phyloP scores from a whole-genome alignment of 225 moss, liverwort and hornwort species.

The Ulota crispa region DNA sequence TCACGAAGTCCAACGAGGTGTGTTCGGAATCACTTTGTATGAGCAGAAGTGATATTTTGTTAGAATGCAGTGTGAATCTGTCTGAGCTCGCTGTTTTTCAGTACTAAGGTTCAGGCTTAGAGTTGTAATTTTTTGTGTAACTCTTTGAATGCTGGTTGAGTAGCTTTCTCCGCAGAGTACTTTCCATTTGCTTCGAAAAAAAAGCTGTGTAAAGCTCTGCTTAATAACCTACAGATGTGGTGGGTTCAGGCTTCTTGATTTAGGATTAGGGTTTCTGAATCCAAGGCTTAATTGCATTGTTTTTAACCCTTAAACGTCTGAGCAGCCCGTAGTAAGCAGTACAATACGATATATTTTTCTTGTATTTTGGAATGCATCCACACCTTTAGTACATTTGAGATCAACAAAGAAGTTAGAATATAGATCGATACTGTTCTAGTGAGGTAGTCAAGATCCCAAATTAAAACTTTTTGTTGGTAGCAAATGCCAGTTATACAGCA shows the following conservation, averaged over 20 bases:
- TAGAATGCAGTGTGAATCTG: neutral
- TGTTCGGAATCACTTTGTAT: neutral
- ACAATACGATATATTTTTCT: no score
- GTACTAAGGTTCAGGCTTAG: neutral
- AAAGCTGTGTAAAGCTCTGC: neutral
- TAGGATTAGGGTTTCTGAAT: conserved; percentile 11
- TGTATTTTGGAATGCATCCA: no score
- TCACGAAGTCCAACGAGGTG: conserved; percentile 29
- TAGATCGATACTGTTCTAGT: no score
- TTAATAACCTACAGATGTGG: neutral
- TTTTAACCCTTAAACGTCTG: no score
- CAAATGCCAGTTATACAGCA: no score
- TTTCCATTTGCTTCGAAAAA: neutral
- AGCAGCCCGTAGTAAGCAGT: no score
- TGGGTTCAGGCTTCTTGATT: neutral
- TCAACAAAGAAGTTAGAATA: no score
- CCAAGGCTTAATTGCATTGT: neutral
- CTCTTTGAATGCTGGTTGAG: neutral
- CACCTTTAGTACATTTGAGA: no score
- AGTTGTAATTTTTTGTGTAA: neutral
- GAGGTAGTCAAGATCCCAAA: no score
- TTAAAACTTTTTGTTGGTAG: no score
- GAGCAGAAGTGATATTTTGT: neutral
- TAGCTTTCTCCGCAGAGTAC: neutral
- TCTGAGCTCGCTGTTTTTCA: neutral